These are phyloP conservation scores for Phytophthora boehmeriae DNA, from an alignment of 352 stramenopile species.

Conservation along the genomic window DNA sequence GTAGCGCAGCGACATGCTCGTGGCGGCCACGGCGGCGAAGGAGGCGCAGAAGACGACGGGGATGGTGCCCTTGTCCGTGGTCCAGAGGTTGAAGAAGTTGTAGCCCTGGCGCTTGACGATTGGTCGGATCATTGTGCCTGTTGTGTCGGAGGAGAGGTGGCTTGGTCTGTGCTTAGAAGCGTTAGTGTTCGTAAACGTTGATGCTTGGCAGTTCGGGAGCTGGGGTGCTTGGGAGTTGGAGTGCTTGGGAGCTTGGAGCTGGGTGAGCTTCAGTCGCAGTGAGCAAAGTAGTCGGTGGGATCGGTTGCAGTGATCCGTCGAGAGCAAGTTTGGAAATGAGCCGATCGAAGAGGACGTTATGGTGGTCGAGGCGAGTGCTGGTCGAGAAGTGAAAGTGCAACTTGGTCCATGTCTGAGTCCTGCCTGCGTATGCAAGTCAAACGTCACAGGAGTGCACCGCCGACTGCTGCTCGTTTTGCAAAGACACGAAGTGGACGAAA, in stretches of 20 bases:
- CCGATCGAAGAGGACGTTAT: background rate
- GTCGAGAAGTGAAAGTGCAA: background rate
- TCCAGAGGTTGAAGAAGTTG: conserved; percentile 60
- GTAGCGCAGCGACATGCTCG: conserved; percentile 46
- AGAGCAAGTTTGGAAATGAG: background rate
- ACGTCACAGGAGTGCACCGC: background rate
- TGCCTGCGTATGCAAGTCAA: background rate
- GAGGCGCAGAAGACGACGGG: conserved; percentile 57
- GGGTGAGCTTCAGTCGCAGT: no score
- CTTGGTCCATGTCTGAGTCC: background rate
- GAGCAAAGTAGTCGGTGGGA: background rate
- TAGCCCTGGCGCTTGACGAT: conserved; percentile 29
- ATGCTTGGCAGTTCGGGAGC: no score
- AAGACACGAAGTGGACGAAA: background rate
- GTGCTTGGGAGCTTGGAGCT: no score
- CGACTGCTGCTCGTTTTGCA: background rate
- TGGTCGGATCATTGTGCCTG: conserved; percentile 20
- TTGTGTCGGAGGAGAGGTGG: background rate
- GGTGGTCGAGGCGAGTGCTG: background rate
- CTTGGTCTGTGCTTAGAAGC: background rate
- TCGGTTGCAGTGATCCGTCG: background rate
- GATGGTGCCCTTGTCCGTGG: conserved; percentile 64
- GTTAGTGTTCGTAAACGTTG: no score
- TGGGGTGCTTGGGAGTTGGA: no score
- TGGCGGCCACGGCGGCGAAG: conserved; percentile 39